Conservation (phyloP, 495 filamentous ascomycete genomes). For the Friedmanniomyces endolithicus region DNA sequence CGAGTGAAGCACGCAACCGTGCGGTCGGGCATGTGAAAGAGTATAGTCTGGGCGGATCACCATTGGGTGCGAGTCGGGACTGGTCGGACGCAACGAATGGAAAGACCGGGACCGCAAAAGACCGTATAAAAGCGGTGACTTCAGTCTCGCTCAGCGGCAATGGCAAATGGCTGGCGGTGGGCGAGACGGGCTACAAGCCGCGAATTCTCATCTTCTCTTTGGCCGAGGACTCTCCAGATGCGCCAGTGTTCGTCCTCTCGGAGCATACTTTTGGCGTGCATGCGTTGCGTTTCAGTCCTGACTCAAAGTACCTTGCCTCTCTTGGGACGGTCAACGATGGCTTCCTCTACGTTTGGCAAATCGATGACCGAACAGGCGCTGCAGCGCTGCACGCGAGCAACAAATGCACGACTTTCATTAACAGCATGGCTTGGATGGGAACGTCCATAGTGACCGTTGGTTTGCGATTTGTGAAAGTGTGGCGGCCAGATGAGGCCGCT, state of each 20-base stretch:
- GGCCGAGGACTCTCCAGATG: constrained; percentile 61
- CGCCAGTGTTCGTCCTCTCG: constrained; percentile 68
- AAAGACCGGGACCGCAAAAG: constrained; percentile 71
- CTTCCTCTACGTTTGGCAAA: constrained; percentile 82
- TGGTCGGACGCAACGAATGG: constrained; percentile 36
- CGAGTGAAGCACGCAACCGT: constrained; percentile 51
- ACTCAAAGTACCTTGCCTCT: constrained; percentile 77
- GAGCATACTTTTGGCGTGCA: constrained; percentile 87
- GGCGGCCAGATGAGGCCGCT: constrained; percentile 58
- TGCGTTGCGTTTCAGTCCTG: constrained; percentile 76
- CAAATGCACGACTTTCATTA: constrained; percentile 76
- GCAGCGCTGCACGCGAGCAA: constrained; percentile 82
- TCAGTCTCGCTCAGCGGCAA: constrained; percentile 83
- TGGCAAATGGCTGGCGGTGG: constrained; percentile 78
- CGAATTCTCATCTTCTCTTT: constrained; percentile 82
- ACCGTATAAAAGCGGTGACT: constrained; percentile 91
- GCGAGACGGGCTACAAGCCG: constrained; percentile 91
- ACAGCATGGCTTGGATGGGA: constrained; percentile 81
- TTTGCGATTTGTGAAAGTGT: constrained; percentile 85
- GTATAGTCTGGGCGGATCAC: constrained; percentile 32
- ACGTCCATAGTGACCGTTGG: constrained; percentile 60
- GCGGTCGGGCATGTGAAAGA: constrained; percentile 45
- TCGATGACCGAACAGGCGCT: constrained; percentile 72
- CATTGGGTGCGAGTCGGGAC: constrained; percentile 12
- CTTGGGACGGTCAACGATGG: constrained; percentile 83